Conservation (phyloP, 306 rosid species). For the Citrullus colocynthis region DNA sequence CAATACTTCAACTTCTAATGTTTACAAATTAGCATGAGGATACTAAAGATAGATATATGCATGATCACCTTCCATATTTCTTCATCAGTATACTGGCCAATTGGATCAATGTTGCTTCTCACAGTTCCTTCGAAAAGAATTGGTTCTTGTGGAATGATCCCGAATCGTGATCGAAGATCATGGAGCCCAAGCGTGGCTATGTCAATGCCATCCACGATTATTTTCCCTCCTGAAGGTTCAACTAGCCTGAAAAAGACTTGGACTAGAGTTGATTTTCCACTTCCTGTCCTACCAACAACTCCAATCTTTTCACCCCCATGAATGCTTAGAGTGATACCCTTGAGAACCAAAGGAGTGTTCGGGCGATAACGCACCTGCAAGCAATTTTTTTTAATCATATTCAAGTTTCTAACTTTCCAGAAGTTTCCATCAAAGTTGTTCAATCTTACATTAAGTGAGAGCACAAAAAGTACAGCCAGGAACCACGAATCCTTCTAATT, state of each 20-base stretch:
- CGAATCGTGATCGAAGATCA: conserved; percentile 80
- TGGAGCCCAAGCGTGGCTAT: conserved; percentile 67
- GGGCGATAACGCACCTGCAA: conserved; percentile 84
- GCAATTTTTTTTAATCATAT: not conserved
- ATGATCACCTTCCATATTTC: conserved; percentile 81
- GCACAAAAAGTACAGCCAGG: not conserved
- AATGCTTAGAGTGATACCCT: conserved; percentile 73
- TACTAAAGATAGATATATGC: not conserved
- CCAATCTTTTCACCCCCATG: conserved; percentile 86
- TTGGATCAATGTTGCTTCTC: conserved; percentile 79
- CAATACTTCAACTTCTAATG: not conserved
- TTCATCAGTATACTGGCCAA: conserved; percentile 57
- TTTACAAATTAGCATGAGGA: not conserved
- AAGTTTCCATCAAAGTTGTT: not conserved
- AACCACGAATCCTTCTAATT: not conserved
- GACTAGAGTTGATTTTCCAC: conserved; percentile 88
- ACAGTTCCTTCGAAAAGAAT: conserved; percentile 96
- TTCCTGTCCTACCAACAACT: conserved; percentile 85
- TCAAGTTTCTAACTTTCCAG: not conserved
- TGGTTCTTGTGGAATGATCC: conserved; percentile 98
- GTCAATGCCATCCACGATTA: conserved; percentile 75
- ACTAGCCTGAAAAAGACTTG: conserved; percentile 94
- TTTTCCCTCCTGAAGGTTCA: conserved; percentile 82
- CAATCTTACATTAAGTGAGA: not conserved
- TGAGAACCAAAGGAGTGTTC: conserved; percentile 81